Evolutionary conservation across 257 asterid genomes (phyloP), one percentile per base, ranked within the genome.

Genomic region (Solanum paucissectum): DNA sequence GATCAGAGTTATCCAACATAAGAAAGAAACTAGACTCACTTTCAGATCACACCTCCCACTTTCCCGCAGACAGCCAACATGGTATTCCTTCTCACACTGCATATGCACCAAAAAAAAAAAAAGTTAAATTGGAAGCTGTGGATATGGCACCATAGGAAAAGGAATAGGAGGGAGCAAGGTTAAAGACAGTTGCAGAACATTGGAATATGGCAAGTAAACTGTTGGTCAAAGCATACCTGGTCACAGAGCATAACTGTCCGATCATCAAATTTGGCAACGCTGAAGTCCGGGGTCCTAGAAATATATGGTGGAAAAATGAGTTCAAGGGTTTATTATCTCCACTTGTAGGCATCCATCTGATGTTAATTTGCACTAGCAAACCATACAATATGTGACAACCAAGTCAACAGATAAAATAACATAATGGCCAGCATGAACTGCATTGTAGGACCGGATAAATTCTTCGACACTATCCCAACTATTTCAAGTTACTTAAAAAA

Each of bases 1-100:
- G 64, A 87, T 73, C 74, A 29, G 68, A 23, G 66, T 71, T 87
- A 76, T 82, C 49, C 86, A 90, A 74, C 72, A 52, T 12, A 60
- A 16, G 52, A 87, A 49, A 69, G 23, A 42, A 60, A 18, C 27
- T 62, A 40, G 32, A 89, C 95, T 93, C 90, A 97, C 99, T 90
- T 95, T 94, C 87, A 97, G 95, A 92, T 97, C 98, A 84, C 98
- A 97, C 87, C 94, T 86, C 85, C 95, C 98, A 52, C 92, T 90
- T 82, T 90, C 92, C 40, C 99, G 96, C 90, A 97, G 92, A 91
- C 99, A 97, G 86, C 99, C 99, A 90, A 97, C 99, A 91, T 97
- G 99, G 90, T 95, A 97, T 91, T 97, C 99, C 98, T 93, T 97
- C 91, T 97, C 99, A 89, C 99, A 97, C 99, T 97, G 87, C 82